Evolutionary conservation across 257 asterid genomes (phyloP).

Genomic region (Euphrasia confusa): DNA sequence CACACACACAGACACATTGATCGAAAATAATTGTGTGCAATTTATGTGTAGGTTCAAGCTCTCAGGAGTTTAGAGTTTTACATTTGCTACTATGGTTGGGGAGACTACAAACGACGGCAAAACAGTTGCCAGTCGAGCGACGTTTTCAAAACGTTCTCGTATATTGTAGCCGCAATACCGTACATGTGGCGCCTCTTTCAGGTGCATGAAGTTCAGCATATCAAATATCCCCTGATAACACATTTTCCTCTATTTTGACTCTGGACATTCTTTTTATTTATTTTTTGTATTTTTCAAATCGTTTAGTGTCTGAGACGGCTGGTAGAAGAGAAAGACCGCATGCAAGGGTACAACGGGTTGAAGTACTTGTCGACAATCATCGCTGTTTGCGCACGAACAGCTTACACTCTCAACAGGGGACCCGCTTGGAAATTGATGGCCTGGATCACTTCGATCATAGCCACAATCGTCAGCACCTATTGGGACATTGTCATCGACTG

Average conservation of each 20-base stretch:
- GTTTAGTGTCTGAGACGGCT: conserved; percentile 49
- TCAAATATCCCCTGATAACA: too few species aligned
- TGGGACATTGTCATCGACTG: conserved; percentile 61
- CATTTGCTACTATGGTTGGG: conserved; percentile 59
- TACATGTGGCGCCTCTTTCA: conserved; percentile 47
- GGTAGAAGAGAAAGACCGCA: conserved; percentile 43
- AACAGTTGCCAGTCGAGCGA: conserved; percentile 34
- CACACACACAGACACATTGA: too few species aligned
- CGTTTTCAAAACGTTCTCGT: conserved; percentile 39
- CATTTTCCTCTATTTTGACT: too few species aligned
- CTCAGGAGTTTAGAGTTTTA: conserved; percentile 54
- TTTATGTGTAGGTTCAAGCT: conserved; percentile 43
- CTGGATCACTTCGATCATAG: conserved; percentile 34
- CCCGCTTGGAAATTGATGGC: conserved; percentile 37
- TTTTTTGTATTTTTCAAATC: not conserved
- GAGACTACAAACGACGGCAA: conserved; percentile 43
- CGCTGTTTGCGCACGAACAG: conserved; percentile 47
- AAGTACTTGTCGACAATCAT: conserved; percentile 42
- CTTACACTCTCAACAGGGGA: conserved; percentile 32
- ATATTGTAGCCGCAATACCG: conserved; percentile 45
- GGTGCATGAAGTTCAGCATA: conserved; percentile 24
- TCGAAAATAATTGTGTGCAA: conserved; percentile 1
- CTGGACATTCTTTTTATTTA: too few species aligned
- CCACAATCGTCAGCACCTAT: conserved; percentile 37
- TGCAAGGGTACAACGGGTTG: conserved; percentile 50